Conservation (phyloP, 257 asterid genomes). For the Przewalskia tangutica region DNA sequence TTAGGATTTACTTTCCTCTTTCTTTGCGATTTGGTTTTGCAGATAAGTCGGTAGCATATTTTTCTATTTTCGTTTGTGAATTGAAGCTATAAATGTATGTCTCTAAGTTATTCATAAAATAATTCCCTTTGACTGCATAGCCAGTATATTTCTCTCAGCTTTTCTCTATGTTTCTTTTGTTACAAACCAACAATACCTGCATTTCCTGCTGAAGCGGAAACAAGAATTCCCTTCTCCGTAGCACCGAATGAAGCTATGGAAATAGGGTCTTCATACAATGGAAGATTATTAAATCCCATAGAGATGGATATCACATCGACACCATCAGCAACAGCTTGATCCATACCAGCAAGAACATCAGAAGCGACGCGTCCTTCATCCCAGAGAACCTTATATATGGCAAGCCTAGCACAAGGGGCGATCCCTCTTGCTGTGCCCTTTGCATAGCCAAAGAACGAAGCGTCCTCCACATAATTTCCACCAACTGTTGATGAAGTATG, state of each 20-base stretch:
- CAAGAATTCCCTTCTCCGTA: conserved; percentile 48
- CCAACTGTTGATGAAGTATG: conserved; percentile 43
- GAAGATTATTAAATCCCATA: conserved; percentile 17
- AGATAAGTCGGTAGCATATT: no score
- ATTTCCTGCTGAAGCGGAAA: conserved; percentile 56
- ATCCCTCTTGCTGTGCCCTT: conserved; percentile 35
- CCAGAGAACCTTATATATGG: conserved; percentile 43
- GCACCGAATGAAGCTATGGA: conserved; percentile 61
- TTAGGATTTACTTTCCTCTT: no score
- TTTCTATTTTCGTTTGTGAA: no score
- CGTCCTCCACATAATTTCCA: conserved; percentile 31
- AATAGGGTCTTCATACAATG: conserved; percentile 39
- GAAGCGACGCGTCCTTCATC: conserved; percentile 36
- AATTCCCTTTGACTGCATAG: no score
- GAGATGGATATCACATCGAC: conserved; percentile 50
- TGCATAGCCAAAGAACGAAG: conserved; percentile 44
- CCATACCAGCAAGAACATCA: conserved; percentile 52
- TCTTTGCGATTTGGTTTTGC: no score
- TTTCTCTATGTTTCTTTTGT: no score
- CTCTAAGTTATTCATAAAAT: no score
- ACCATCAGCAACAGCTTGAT: conserved; percentile 49
- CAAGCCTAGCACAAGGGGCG: conserved; percentile 41
- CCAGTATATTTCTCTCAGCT: no score
- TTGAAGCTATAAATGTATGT: no score
- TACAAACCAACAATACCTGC: neutral